These are phyloP conservation scores for Suhomyces xylopsoci DNA, from an alignment of 805 yeast species.

Conservation along the genomic window DNA sequence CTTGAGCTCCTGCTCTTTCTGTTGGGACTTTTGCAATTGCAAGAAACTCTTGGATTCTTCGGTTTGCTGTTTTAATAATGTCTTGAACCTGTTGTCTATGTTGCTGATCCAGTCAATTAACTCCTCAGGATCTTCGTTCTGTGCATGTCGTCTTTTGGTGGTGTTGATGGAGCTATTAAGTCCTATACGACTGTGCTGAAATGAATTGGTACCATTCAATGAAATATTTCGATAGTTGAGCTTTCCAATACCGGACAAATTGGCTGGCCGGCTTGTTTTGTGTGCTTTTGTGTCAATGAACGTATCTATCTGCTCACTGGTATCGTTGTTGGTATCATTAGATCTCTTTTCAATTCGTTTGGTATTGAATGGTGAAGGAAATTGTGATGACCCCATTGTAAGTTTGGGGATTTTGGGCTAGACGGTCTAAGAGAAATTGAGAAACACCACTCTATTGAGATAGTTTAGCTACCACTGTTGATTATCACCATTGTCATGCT, in stretches of 20 bases:
- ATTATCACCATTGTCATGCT: background rate
- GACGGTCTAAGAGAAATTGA: background rate
- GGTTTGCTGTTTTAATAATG: constrained; percentile 16
- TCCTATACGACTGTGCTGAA: background rate
- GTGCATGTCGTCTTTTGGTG: background rate
- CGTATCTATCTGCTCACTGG: background rate
- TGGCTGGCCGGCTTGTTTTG: background rate
- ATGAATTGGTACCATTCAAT: background rate
- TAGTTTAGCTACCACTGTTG: background rate
- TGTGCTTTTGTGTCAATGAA: background rate
- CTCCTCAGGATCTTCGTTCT: constrained; percentile 13
- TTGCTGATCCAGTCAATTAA: constrained; percentile 30
- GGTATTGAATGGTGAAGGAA: constrained; percentile 21
- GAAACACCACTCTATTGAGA: background rate
- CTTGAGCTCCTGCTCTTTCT: constrained; percentile 17
- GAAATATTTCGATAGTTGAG: background rate
- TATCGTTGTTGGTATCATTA: background rate
- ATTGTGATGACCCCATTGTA: constrained; percentile 7
- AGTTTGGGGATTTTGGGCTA: background rate
- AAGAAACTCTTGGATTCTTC: constrained; percentile 14
- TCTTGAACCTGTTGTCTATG: constrained; percentile 19
- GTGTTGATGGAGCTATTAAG: background rate
- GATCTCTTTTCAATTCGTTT: constrained; percentile 7
- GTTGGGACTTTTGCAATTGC: constrained; percentile 5
- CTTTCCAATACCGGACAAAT: background rate